Evolutionary conservation across 108 stramenopile species (phyloP).

Genomic region (Stephanodiscus minutulus): DNA sequence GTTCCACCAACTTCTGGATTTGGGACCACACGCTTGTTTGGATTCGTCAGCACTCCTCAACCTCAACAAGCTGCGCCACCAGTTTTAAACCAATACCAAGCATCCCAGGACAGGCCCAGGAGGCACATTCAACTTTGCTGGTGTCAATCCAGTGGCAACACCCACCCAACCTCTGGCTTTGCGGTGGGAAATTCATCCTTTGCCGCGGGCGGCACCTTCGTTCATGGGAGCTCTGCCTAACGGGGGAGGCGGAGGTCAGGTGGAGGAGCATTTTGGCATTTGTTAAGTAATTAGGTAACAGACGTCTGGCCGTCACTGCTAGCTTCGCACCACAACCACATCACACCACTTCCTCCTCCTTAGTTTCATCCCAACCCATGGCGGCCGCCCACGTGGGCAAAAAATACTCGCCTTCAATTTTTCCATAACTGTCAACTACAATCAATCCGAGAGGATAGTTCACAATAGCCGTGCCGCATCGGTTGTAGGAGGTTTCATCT

Average conservation of each 20-base stretch:
- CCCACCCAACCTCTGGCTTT: conserved; percentile 9
- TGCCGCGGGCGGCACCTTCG: background rate
- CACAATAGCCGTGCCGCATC: too few species aligned
- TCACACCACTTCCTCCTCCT: too few species aligned
- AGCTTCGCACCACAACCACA: too few species aligned
- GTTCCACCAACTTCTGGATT: conserved; percentile 3
- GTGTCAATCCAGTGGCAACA: background rate
- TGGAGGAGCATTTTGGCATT: conserved; percentile 18
- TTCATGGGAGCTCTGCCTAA: conserved; percentile 1
- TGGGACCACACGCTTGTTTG: conserved; percentile 7
- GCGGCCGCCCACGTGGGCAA: too few species aligned
- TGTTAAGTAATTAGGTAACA: too few species aligned
- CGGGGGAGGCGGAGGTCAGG: background rate
- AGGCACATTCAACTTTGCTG: background rate
- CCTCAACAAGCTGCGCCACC: background rate
- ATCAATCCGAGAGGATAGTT: background rate
- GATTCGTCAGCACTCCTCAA: background rate
- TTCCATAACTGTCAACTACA: background rate
- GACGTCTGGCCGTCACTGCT: too few species aligned
- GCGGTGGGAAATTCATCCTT: background rate
- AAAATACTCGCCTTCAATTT: background rate
- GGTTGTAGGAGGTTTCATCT: too few species aligned
- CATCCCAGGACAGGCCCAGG: too few species aligned
- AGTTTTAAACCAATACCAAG: too few species aligned
- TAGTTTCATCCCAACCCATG: too few species aligned